phyloP scores from a whole-genome alignment of 192 early-diverging fungal species.

The Jimgerdemannia lactiflua region DNA sequence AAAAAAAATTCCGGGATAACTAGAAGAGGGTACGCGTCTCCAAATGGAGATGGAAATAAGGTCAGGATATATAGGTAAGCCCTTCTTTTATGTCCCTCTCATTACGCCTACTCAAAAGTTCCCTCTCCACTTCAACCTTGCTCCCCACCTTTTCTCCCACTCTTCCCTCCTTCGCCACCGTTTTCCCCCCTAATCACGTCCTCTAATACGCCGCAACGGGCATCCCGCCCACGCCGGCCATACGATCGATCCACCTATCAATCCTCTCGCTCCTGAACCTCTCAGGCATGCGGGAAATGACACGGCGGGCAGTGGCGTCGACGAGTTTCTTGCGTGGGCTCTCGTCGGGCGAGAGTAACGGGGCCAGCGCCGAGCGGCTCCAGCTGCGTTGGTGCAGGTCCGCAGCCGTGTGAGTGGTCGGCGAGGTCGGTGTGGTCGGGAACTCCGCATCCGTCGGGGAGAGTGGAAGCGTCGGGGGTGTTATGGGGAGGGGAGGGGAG shows the following conservation, averaged over 20 bases:
- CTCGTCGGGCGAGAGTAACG: neutral
- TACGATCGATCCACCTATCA: slow-evolving; percentile 12
- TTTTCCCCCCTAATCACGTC: neutral
- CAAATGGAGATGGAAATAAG: no score
- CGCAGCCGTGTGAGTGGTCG: neutral
- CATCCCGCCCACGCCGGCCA: slow-evolving; percentile 5
- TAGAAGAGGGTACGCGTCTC: no score
- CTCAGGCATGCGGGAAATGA: slow-evolving; percentile 9
- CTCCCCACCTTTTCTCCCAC: no score
- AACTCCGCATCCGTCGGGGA: no score
- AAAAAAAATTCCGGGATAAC: no score
- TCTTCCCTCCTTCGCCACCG: neutral
- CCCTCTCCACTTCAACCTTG: no score
- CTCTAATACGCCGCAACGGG: neutral
- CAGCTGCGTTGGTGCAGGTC: neutral
- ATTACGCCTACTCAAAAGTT: no score
- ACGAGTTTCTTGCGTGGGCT: neutral
- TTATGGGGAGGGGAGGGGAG: neutral
- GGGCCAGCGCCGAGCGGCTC: neutral
- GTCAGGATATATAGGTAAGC: no score
- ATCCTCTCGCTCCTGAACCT: slow-evolving; percentile 6
- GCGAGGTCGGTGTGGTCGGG: no score
- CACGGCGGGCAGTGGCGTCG: slow-evolving; percentile 8
- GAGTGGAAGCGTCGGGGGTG: neutral
- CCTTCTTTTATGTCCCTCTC: no score